Evolutionary conservation across 1,139 yeast species (phyloP), one percentile per base, ranked within the genome.

Genomic region (Pneumocystis oryctolagi): DNA sequence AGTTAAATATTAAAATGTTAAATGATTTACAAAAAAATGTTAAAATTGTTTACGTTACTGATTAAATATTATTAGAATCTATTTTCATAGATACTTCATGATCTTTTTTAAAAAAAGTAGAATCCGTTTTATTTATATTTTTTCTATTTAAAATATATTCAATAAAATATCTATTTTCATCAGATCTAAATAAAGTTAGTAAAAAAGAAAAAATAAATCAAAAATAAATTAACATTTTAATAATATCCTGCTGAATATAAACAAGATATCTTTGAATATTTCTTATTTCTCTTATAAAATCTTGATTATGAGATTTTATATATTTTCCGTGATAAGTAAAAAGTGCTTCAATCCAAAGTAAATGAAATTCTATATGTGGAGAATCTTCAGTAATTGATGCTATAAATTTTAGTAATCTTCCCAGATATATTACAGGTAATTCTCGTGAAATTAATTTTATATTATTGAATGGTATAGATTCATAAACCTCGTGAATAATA

Each of bases 291-390:
- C 84, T 80, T 5, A 83, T 79, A 70, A 85, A 88, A 65, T 83
- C 81, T 67, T 81, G 84, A 71, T 83, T 84, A 70, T 85, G 80
- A 9, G 74, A 73, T 63, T 82, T 79, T 64, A 94, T 85, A 72
- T 82, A 85, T 65, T 80, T 79, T 12, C 99, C 98, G 72, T 90
- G 97, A 28, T 80, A 74, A 2, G 84, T 78, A 58, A 92, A 74
- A 8, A 89, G 70, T 28, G 79, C 77, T 68, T 84, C 83, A 59
- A 90, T 79, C 98, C 98, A 92, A 16, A 86, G 69, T 67, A 92
- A 74, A 69, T 85, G 84, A 75, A 84, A 89, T 74, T 94, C 97
- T 55, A 90, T 74, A 72, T 92, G 98, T 31, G 84, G 89, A 12
- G 90, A 84, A n/a, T 84, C 86, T 71, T 82, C 81, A 37, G 88